Evolutionary conservation across 805 yeast genomes (phyloP).

Genomic region (Cephaloascus albidus): DNA sequence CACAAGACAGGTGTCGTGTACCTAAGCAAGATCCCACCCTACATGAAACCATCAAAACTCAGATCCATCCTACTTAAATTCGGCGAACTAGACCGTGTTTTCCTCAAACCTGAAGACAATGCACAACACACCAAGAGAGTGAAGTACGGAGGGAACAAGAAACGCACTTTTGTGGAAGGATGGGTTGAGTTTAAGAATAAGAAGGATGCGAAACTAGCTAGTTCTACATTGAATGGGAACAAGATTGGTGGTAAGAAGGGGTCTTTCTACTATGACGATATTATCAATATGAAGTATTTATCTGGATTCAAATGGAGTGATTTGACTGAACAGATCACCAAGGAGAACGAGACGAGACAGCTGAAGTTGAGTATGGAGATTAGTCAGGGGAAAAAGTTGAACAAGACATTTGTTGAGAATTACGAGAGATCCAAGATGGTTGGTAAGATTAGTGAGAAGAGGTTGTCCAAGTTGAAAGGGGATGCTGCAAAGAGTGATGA

Average conservation of each 20-base stretch:
- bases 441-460: conserved; percentile 48
- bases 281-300: conserved; percentile 81
- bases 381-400: conserved; percentile 79
- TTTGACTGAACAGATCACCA: conserved; percentile 85
- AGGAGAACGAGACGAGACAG: conserved; percentile 82
- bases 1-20: conserved; percentile 88
- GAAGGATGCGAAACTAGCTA: conserved; percentile 82
- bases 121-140: conserved; percentile 56
- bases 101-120: conserved; percentile 77
- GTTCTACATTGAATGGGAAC: conserved; percentile 78
- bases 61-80: conserved; percentile 73
- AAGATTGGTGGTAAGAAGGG: conserved; percentile 89
- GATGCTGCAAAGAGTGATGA: too few relatives aligned
- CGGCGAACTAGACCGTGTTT: conserved; percentile 83
- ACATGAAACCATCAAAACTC: conserved; percentile 90
- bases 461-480: too few relatives aligned
- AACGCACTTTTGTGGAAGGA: conserved; percentile 82
- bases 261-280: conserved; percentile 86
- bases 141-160: conserved; percentile 87
- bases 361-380: conserved; percentile 82
- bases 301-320: conserved; percentile 94
- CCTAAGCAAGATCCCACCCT: conserved; percentile 86
- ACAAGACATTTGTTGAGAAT: conserved; percentile 73
- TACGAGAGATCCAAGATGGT: conserved; percentile 84
- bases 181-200: conserved; percentile 91